Conservation (phyloP, 176 grass and related monocot genomes). For the Areca catechu region DNA sequence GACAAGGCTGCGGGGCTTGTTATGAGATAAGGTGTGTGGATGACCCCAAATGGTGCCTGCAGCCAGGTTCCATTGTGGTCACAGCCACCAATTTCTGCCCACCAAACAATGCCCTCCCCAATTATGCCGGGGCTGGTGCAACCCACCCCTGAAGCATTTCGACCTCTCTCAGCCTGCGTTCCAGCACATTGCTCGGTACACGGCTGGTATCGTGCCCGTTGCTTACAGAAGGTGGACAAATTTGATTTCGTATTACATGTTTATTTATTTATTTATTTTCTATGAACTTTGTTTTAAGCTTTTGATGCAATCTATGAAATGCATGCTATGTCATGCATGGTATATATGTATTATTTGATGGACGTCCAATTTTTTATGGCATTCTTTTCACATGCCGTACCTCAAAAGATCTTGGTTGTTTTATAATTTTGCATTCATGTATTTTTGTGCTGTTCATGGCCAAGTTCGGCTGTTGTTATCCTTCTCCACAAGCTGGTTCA, state of each 20-base stretch:
- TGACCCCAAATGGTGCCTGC: slow-evolving; percentile 25
- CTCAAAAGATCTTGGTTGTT: too few relatives aligned
- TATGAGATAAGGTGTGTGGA: slow-evolving; percentile 23
- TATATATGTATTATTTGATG: too few relatives aligned
- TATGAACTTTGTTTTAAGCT: background rate
- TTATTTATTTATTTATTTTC: background rate
- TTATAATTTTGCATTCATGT: too few relatives aligned
- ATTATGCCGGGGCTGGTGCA: slow-evolving; percentile 40
- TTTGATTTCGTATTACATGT: background rate
- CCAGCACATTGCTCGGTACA: slow-evolving; percentile 22
- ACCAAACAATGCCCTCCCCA: slow-evolving; percentile 28
- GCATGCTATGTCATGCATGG: too few relatives aligned
- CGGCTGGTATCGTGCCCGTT: slow-evolving; percentile 34
- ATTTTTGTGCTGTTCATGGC: too few relatives aligned
- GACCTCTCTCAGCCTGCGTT: slow-evolving; percentile 35
- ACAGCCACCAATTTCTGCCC: slow-evolving; percentile 46
- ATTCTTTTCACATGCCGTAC: too few relatives aligned
- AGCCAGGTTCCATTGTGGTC: slow-evolving; percentile 23
- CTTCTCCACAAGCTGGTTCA: too few relatives aligned
- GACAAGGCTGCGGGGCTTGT: slow-evolving; percentile 30
- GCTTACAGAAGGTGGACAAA: slow-evolving; percentile 21
- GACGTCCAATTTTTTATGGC: too few relatives aligned
- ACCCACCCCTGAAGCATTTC: slow-evolving; percentile 35
- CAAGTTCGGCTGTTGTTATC: too few relatives aligned
- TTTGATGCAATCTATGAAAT: too few relatives aligned